These are phyloP conservation scores for Crassisporium funariophilum DNA, from an alignment of 768 basidiomycete species.

Conservation along the genomic window DNA sequence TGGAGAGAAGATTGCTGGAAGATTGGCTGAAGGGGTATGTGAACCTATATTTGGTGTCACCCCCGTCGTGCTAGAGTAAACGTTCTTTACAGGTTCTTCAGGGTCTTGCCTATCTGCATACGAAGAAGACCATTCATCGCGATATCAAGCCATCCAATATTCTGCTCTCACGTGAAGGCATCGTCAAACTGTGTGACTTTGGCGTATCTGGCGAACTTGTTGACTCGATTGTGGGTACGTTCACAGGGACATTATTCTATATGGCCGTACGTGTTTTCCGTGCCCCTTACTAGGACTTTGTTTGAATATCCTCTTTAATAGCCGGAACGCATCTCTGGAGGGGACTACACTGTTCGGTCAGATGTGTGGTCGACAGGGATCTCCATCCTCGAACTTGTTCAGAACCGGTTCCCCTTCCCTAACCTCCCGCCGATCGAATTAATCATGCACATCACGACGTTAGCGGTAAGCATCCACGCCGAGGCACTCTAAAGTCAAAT, in stretches of 20 bases:
- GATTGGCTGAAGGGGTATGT: conserved; percentile 92
- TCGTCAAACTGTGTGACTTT: conserved; percentile 93
- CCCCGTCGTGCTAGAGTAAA: too few species aligned
- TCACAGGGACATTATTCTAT: conserved; percentile 96
- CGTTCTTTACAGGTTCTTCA: conserved; percentile 63
- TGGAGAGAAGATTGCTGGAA: conserved; percentile 84
- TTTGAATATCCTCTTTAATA: conserved; percentile 28
- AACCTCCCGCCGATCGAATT: conserved; percentile 87
- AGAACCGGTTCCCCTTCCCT: conserved; percentile 94
- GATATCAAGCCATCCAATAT: conserved; percentile 95
- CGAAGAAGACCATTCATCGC: conserved; percentile 88
- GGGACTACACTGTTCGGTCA: conserved; percentile 88
- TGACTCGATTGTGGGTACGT: conserved; percentile 87
- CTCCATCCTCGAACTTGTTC: conserved; percentile 88
- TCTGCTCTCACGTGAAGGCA: conserved; percentile 82
- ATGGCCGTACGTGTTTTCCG: conserved; percentile 81
- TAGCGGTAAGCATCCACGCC: conserved; percentile 52
- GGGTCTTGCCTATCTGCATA: conserved; percentile 90
- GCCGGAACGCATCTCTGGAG: conserved; percentile 93
- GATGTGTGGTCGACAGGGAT: conserved; percentile 99
- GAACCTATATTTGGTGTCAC: too few species aligned
- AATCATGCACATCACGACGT: conserved; percentile 80
- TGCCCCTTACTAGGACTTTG: conserved; percentile 2
- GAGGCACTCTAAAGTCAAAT: neutral
- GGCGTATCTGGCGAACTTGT: conserved; percentile 97